Percentiles rank a stretch among this genome's conserved stretches.
Evolutionary conservation across 805 yeast species (phyloP).

Genomic region (Nakazawaea ishiwadae): DNA sequence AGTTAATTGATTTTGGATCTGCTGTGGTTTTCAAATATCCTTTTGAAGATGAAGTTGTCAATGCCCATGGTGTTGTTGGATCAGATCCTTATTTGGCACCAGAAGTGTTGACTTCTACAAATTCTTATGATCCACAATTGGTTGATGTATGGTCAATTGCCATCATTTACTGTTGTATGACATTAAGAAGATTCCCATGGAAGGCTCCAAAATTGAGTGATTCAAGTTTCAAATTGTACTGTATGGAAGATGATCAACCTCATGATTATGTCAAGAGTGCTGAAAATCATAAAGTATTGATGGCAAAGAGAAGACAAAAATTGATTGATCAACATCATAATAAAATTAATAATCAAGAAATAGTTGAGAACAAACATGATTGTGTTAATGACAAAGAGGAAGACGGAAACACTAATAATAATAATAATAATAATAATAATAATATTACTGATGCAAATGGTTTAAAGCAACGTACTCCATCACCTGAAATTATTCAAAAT

Average conservation of each 20-base stretch:
- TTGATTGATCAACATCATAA: conserved; percentile 24
- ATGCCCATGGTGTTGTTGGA: conserved; percentile 76
- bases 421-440: too few relatives aligned
- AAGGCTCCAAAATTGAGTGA: conserved; percentile 70
- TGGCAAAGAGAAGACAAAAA: conserved; percentile 56
- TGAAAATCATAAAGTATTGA: conserved; percentile 60
- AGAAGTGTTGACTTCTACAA: conserved; percentile 54
- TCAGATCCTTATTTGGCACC: conserved; percentile 87
- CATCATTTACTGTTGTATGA: conserved; percentile 83
- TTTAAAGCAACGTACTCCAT: too few relatives aligned
- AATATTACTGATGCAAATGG: too few relatives aligned
- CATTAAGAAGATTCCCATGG: conserved; percentile 83
- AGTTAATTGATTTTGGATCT: conserved; percentile 78
- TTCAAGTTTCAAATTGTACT: conserved; percentile 63
- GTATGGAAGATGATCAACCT: conserved; percentile 64
- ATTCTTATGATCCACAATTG: conserved; percentile 66
- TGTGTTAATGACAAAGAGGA: too few relatives aligned
- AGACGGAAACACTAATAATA: too few relatives aligned
- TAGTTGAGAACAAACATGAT: too few relatives aligned
- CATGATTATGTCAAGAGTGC: conserved; percentile 75
- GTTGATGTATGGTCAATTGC: conserved; percentile 86
- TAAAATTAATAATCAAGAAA: too few relatives aligned
- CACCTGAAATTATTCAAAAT: too few relatives aligned
- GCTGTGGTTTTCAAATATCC: conserved; percentile 83
- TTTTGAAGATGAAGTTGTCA: conserved; percentile 51